Percentiles rank a stretch among this genome's conserved stretches.
Evolutionary conservation across 2,329 filamentous ascomycete genomes (phyloP).

Genomic region (Periconia sp.): DNA sequence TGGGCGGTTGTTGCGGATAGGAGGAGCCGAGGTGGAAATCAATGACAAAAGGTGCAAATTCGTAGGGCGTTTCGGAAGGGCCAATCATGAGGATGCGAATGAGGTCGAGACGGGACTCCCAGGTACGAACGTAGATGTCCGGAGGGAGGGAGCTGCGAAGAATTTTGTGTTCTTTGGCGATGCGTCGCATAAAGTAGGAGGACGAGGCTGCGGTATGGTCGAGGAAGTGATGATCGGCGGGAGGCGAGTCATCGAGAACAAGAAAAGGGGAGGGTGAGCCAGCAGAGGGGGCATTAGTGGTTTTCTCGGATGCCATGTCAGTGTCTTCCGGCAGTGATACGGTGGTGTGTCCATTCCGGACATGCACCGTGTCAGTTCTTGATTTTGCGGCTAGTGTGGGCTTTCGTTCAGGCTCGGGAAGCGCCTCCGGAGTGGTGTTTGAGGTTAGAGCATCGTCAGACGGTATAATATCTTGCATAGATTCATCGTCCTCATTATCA

Average conservation of each 20-base stretch:
- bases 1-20: conserved; percentile 61
- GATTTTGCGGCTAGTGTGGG: conserved; percentile 2
- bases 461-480: conserved; percentile 36
- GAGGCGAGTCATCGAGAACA: conserved; percentile 44
- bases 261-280: conserved; percentile 32
- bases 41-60: conserved; percentile 66
- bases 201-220: conserved; percentile 49
- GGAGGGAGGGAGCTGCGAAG: conserved; percentile 59
- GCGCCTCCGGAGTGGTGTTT: conserved; percentile 41
- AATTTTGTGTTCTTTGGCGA: conserved; percentile 65
- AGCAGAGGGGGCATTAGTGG: conserved; percentile 6
- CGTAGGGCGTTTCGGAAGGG: conserved; percentile 65
- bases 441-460: conserved; percentile 31
- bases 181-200: conserved; percentile 54
- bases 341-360: no score
- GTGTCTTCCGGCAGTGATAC: conserved; percentile 14
- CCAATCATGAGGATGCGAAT: conserved; percentile 65
- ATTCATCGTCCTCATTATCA: conserved; percentile 37
- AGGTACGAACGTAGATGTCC: conserved; percentile 64
- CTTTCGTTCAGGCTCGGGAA: conserved; percentile 32
- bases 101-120: conserved; percentile 65
- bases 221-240: conserved; percentile 46
- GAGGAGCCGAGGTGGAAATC: conserved; percentile 59
- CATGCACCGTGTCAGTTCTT: no score
- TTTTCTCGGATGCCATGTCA: conserved; percentile 2